phyloP scores from a whole-genome alignment of 352 stramenopile species.

The Phytopythium cucurbitacearum region DNA sequence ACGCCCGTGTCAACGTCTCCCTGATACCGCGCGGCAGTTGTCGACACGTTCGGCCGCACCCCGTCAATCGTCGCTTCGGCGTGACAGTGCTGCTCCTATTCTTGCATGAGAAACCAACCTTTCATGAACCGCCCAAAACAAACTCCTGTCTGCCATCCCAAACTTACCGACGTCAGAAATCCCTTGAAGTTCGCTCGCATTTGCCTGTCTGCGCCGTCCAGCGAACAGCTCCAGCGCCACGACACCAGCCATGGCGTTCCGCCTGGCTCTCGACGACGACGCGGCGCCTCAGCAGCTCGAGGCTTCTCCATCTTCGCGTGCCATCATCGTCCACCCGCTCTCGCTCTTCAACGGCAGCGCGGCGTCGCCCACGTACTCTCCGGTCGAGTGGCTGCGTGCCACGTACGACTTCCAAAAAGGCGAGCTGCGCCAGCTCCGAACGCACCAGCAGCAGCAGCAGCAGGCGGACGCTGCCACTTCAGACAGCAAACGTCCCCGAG shows the following conservation, averaged over 20 bases:
- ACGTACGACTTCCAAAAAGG: slow-evolving; percentile 22
- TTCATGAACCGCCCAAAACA: no score
- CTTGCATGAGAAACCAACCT: no score
- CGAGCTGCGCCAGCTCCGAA: slow-evolving; percentile 28
- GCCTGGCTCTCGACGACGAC: slow-evolving; percentile 3
- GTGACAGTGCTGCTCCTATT: no score
- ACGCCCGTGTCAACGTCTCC: no score
- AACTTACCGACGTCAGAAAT: no score
- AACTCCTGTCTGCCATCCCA: no score
- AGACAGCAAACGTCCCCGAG: slow-evolving; percentile 8
- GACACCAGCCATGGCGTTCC: slow-evolving; percentile 5
- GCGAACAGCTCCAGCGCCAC: not conserved
- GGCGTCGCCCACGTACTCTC: slow-evolving; percentile 22
- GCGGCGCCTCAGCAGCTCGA: slow-evolving; percentile 2
- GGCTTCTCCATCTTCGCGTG: slow-evolving; percentile 17
- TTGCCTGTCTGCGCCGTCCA: not conserved
- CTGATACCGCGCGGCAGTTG: no score
- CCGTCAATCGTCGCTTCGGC: no score
- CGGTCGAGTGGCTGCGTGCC: slow-evolving; percentile 30
- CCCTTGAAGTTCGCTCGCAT: not conserved
- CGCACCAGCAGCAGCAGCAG: slow-evolving; percentile 14
- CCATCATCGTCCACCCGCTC: slow-evolving; percentile 70
- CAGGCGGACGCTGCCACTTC: not conserved
- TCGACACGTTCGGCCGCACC: no score
- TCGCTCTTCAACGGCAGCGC: slow-evolving; percentile 29